These are phyloP conservation scores for Fusarium sp. DNA, from an alignment of 2,329 filamentous ascomycete species.

Conservation along the genomic window DNA sequence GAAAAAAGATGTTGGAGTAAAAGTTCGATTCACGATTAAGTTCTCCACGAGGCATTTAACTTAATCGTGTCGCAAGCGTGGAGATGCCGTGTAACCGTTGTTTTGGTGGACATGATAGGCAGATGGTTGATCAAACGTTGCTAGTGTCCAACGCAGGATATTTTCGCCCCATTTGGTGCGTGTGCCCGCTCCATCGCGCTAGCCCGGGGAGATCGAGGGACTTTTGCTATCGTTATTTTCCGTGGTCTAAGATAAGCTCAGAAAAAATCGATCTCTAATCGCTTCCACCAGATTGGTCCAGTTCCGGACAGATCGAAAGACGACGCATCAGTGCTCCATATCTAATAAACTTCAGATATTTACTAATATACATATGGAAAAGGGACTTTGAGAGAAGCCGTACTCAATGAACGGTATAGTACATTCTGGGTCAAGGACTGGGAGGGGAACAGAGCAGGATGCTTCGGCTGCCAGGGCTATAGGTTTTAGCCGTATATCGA, in stretches of 20 bases:
- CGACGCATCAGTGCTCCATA: too few species aligned
- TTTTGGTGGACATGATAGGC: neutral
- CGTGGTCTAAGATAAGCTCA: neutral
- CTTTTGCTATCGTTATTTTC: neutral
- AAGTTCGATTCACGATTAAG: neutral
- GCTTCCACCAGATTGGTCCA: neutral
- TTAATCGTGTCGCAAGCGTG: neutral
- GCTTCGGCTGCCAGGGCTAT: neutral
- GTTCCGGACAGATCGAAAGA: neutral
- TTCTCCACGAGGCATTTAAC: constrained; percentile 15
- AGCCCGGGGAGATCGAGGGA: neutral
- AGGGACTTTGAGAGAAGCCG: too few species aligned
- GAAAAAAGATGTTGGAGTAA: neutral
- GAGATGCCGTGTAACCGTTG: constrained; percentile 23
- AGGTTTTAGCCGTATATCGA: neutral
- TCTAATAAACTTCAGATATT: too few species aligned
- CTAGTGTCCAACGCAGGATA: neutral
- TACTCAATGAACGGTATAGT: too few species aligned
- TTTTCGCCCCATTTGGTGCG: constrained; percentile 9
- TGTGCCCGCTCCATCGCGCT: neutral
- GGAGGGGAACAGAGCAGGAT: neutral
- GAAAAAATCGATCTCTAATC: neutral
- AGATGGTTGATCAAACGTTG: neutral
- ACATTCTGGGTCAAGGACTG: too few species aligned
- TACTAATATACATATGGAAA: too few species aligned